phyloP scores from a whole-genome alignment of 495 filamentous ascomycete genomes.

The Penicillium bialowiezense region DNA sequence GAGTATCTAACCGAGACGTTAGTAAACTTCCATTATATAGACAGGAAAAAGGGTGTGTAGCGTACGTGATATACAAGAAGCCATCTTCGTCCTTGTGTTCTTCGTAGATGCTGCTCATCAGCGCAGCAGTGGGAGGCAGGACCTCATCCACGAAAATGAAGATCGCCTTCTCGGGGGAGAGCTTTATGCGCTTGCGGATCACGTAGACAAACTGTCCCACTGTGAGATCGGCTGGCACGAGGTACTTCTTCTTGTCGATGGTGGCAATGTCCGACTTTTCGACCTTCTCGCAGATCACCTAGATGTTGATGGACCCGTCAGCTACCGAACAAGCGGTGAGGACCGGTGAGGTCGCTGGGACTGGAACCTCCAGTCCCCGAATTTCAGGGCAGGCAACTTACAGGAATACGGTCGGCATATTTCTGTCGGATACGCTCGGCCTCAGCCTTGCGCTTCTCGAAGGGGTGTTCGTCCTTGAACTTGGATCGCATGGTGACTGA shows the following conservation, averaged over 20 bases:
- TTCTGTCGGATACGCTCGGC: conserved; percentile 99
- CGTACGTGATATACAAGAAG: conserved; percentile 58
- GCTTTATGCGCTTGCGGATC: conserved; percentile 99
- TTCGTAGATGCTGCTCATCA: conserved; percentile 99
- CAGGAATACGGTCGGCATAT: conserved; percentile 97
- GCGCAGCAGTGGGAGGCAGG: conserved; percentile 89
- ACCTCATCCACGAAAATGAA: conserved; percentile 99
- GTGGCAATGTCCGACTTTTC: conserved; percentile 99
- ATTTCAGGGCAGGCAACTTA: conserved; percentile 49
- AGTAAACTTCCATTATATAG: conserved; percentile 15
- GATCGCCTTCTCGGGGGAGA: conserved; percentile 99
- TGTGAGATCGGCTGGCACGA: conserved; percentile 95
- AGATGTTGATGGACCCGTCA: conserved; percentile 22
- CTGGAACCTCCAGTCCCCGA: too few species aligned
- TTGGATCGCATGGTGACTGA: conserved; percentile 81
- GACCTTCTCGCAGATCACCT: conserved; percentile 99
- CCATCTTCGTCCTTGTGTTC: conserved; percentile 83
- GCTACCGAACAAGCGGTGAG: conserved; percentile 43
- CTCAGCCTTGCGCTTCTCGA: conserved; percentile 98
- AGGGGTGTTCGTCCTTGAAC: conserved; percentile 99
- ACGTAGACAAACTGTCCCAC: conserved; percentile 99
- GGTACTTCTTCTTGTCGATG: conserved; percentile 99
- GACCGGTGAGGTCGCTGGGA: background rate
- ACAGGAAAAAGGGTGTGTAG: background rate
- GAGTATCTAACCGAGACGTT: conserved; percentile 70